Evolutionary conservation across 345 rosid species (phyloP).

Genomic region (Luvunga scandens): DNA sequence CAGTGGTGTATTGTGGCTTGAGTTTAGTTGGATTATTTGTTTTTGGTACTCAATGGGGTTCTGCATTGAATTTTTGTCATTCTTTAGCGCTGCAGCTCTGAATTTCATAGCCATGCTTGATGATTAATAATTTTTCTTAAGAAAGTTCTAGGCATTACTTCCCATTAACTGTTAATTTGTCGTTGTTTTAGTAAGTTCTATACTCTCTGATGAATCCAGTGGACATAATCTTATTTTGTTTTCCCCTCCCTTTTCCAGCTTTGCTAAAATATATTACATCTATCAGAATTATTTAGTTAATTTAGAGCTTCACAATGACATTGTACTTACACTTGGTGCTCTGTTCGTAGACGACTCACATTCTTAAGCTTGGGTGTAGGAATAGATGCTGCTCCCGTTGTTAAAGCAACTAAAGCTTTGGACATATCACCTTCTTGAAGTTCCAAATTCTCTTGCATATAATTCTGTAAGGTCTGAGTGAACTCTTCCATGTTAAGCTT

Average conservation of each 20-base stretch:
- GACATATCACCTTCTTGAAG: constrained; percentile 70
- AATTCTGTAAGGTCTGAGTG: constrained; percentile 59
- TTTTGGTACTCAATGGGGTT: background rate
- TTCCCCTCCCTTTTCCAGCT: background rate
- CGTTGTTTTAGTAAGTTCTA: background rate
- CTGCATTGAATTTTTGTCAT: background rate
- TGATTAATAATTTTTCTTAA: background rate
- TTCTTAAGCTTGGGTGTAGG: constrained; percentile 84
- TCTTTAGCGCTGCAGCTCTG: background rate
- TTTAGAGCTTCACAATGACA: background rate
- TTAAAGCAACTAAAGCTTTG: constrained; percentile 75
- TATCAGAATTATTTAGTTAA: background rate
- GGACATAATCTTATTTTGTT: background rate
- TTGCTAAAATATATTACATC: background rate
- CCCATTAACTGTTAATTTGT: background rate
- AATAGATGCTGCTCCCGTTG: constrained; percentile 72
- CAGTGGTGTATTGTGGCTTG: background rate
- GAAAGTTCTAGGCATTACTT: background rate
- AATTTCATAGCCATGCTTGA: background rate
- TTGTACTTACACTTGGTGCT: constrained; percentile 85
- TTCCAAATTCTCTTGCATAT: constrained; percentile 62
- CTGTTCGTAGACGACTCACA: constrained; percentile 80
- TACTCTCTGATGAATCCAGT: background rate
- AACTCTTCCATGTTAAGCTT: constrained; percentile 68
- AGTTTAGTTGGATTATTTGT: no score